Conservation (phyloP, 202 grass and related monocot species). For the Setaria italica region DNA sequence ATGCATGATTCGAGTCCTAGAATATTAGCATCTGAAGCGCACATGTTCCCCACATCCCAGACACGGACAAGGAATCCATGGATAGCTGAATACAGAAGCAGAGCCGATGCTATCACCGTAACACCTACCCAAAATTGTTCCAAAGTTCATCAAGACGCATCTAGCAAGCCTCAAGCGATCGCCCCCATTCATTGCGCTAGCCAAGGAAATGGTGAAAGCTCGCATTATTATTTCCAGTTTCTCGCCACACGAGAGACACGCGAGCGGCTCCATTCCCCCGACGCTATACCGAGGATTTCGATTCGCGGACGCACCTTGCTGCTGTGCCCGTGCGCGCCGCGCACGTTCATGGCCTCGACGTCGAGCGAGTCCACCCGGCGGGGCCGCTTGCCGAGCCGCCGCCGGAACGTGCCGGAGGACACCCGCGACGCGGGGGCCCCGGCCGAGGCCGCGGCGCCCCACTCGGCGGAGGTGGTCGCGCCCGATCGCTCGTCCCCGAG, state of each 20-base stretch:
- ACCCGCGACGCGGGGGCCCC: constrained; percentile 11
- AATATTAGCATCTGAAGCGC: constrained; percentile 13
- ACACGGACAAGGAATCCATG: constrained; percentile 15
- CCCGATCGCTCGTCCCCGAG: constrained; percentile 46
- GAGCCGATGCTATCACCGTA: not conserved
- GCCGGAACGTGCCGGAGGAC: constrained; percentile 55
- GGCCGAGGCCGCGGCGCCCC: not conserved
- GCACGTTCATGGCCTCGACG: constrained; percentile 85
- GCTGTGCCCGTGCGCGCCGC: constrained; percentile 60
- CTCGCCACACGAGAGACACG: not conserved
- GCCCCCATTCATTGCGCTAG: not conserved
- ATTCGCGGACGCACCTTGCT: constrained; percentile 53
- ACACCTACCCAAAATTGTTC: not conserved
- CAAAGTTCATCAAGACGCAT: not conserved
- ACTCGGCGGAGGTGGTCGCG: not conserved
- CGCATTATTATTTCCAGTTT: not conserved
- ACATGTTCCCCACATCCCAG: constrained; percentile 13
- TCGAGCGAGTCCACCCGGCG: constrained; percentile 83
- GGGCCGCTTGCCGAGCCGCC: constrained; percentile 70
- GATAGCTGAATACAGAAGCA: not conserved
- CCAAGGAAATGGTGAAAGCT: constrained; percentile 20
- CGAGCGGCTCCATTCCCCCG: not conserved
- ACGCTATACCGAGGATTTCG: not conserved
- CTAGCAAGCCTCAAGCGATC: not conserved
- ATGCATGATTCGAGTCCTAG: not conserved